Evolutionary conservation across 371 early-diverging fungal species (phyloP).

Genomic region (Haplosporangium sp.): DNA sequence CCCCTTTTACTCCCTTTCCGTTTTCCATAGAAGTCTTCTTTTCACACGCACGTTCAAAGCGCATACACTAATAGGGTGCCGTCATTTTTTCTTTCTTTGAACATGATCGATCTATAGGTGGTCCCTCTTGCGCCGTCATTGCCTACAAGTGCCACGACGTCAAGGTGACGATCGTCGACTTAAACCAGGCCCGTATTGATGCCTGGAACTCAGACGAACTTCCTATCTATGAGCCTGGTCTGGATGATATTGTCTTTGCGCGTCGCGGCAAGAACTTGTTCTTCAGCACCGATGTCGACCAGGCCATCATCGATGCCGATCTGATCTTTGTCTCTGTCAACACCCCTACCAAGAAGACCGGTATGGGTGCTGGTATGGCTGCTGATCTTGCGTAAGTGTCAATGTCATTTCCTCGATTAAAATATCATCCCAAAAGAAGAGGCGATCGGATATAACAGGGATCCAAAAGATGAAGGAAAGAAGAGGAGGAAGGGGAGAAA

Average conservation of each 20-base stretch:
- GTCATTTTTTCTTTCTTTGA: not conserved
- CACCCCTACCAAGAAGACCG: constrained; percentile 87
- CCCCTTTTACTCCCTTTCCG: no score
- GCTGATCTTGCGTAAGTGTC: constrained; percentile 85
- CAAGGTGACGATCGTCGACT: constrained; percentile 90
- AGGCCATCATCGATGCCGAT: constrained; percentile 79
- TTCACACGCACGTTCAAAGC: no score
- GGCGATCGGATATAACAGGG: not conserved
- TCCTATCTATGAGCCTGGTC: constrained; percentile 93
- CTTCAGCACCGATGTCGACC: constrained; percentile 81
- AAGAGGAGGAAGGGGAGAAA: no score
- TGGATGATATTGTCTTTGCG: constrained; percentile 82
- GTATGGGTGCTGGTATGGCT: constrained; percentile 85
- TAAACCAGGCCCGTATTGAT: constrained; percentile 80
- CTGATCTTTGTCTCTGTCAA: constrained; percentile 92
- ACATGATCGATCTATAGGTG: constrained; percentile 66
- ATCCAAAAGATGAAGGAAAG: no score
- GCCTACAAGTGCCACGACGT: constrained; percentile 88
- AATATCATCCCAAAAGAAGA: not conserved
- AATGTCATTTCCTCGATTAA: not conserved
- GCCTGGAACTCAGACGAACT: constrained; percentile 90
- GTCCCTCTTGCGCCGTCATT: constrained; percentile 65
- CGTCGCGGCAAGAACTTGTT: constrained; percentile 85
- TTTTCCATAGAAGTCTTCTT: no score
- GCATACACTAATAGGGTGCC: not conserved